Evolutionary conservation across 2,329 filamentous ascomycete genomes (phyloP), one percentile per base, ranked within the genome.

Genomic region (Elsinoe ampelina): DNA sequence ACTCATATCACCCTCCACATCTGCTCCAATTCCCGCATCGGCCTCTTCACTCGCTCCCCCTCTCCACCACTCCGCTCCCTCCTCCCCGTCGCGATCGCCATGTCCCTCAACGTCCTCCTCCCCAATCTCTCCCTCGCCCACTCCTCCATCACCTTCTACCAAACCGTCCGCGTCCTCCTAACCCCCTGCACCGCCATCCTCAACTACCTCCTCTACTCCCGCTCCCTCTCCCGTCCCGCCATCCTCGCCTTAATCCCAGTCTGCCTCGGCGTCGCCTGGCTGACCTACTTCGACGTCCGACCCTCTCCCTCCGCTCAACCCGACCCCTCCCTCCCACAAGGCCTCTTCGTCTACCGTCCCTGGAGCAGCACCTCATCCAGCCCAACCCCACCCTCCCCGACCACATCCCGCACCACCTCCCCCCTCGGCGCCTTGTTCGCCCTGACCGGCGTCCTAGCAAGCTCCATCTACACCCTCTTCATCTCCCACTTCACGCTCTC

Each of bases 71-170:
- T 83, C 50, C 71, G 72, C 58, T 76, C 80, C 35, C 79, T 87
- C 57, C 71, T 85, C 15, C 84, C 84, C 2, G 73, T 87, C n/a
- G 80, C 82, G 2, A 64, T 83, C 30, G 79, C 82, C 64, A 86
- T 87, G 83, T 78, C 80, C 54, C 73, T 84, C 58, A 86, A 86
- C 68, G 82, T 87, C 65, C 82, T 87, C 60, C 73, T 87, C 8
- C 83, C 82, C 8, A 87, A 87, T 64, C 71, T 86, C 5, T 85
- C 82, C 1, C 73, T 87, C 42, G 83, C 83, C 30, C 85, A 81
- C 67, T 86, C 83, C 19, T 80, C 79, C 52, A 80, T 87, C 41
- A 83, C 82, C 41, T 86, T 87, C 67, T 87, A 86, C 68, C 84
- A 87, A 67, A 79, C 86, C 50, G 82, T 81, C 3, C 79, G 83